Evolutionary conservation across 2,329 filamentous ascomycete species (phyloP), one percentile per base, ranked within the genome.

Genomic region (Beauveria varroae): DNA sequence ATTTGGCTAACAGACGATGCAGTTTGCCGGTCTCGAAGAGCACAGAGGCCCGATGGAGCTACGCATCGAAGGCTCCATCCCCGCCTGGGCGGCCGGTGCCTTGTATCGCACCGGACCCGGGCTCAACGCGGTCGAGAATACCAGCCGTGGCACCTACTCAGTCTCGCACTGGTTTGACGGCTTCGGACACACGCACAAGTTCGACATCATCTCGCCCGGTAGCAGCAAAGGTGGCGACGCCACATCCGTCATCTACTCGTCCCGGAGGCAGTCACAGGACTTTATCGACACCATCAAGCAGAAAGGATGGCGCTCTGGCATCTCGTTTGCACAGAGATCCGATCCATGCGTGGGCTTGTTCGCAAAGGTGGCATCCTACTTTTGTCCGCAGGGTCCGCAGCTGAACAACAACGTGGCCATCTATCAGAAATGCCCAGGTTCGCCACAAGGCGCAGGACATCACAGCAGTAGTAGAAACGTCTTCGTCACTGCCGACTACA

Each of bases 151-250:
- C 26, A 79, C 76, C 0, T 84, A 83, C 67, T 74, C 77, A 28
- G 75, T 85, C 10, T 81, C 78, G 7, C 88, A 91, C 71, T 91
- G 88, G 88, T 91, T 91, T 65, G 89, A 91, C 69, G 86, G 86
- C 14, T 82, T 89, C 62, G 79, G 82, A 8, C 80, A 86, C 63
- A 75, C 82, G 2, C 86, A 91, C 72, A 82, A 81, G 12, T 91
- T 91, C 69, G 78, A 88, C 60, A 85, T 91, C 46, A 69, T 82
- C 18, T 69, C 69, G 24, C 30, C 43, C 14, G 37, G 24, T 22
- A 34, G 18, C 5, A 20, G n/a, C 14, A 46, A 10, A 26, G 20
- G 24, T 26, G 24, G 24, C 24, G 24, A n/a, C 34, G 34, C n/a
- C 43, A 26, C 57, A 20, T 46, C 37, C 10, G 57, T 60, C 22